Percentiles rank a stretch among this genome's conserved stretches.
Evolutionary conservation across 164 flowering plant genomes (phyloP).

Genomic region (Buxus sempervirens): DNA sequence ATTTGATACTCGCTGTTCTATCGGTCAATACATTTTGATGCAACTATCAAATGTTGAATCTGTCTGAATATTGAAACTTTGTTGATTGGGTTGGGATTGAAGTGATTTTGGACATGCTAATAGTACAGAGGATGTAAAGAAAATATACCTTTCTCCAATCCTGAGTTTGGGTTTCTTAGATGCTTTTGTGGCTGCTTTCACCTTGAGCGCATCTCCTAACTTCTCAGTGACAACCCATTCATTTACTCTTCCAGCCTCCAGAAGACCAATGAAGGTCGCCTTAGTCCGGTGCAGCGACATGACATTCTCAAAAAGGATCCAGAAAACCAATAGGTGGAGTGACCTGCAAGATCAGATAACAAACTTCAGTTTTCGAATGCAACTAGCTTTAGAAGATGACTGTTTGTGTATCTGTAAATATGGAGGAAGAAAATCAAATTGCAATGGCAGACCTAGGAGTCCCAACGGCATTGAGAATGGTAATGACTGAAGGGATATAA

Average conservation of each 20-base stretch:
- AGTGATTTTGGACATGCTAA: too few species aligned
- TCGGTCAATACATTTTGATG: too few species aligned
- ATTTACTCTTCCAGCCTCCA: constrained; percentile 83
- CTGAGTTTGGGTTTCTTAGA: constrained; percentile 35
- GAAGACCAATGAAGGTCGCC: constrained; percentile 83
- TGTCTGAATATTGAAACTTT: too few species aligned
- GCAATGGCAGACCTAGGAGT: constrained; percentile 66
- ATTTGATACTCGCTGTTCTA: too few species aligned
- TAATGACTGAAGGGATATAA: constrained; percentile 84
- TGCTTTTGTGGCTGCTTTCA: constrained; percentile 33
- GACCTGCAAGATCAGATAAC: constrained; percentile 48
- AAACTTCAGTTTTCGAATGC: background rate
- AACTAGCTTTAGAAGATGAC: too few species aligned
- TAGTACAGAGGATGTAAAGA: background rate
- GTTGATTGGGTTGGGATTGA: too few species aligned
- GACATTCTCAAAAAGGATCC: constrained; percentile 97
- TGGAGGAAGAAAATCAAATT: background rate
- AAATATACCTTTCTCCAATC: constrained; percentile 58
- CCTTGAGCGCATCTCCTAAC: constrained; percentile 72
- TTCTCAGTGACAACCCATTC: constrained; percentile 99
- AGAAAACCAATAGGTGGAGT: constrained; percentile 78
- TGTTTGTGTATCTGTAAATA: too few species aligned
- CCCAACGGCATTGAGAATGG: constrained; percentile 88
- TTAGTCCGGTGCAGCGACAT: constrained; percentile 97
- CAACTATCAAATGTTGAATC: too few species aligned